These are phyloP conservation scores for Pyrus bretschneideri DNA, from an alignment of 306 rosid genomes.

Conservation along the genomic window DNA sequence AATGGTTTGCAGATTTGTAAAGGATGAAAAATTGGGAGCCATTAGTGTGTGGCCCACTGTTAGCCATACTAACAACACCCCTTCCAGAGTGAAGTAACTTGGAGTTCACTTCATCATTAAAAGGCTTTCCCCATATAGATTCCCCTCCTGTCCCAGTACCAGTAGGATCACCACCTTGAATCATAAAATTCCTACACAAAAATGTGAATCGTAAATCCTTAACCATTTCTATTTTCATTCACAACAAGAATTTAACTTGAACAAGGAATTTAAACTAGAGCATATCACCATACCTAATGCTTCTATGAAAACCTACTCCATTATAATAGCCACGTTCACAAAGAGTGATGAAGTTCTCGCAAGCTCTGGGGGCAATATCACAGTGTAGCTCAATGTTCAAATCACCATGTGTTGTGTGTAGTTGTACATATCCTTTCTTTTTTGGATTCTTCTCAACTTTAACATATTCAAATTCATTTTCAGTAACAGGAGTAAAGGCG, in stretches of 20 bases:
- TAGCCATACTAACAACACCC: conserved; percentile 97
- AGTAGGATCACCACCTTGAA: conserved; percentile 98
- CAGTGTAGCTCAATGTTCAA: conserved; percentile 93
- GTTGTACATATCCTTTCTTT: conserved; percentile 88
- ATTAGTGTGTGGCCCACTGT: conserved; percentile 95
- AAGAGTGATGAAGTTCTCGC: conserved; percentile 91
- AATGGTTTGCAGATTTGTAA: conserved; percentile 88
- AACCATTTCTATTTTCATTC: conserved; percentile 1
- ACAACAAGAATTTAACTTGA: not conserved
- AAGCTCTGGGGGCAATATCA: conserved; percentile 86
- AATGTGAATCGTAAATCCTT: not conserved
- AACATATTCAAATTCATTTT: conserved; percentile 80
- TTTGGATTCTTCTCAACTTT: conserved; percentile 95
- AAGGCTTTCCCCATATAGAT: conserved; percentile 95
- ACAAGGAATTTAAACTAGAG: not conserved
- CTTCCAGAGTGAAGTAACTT: conserved; percentile 90
- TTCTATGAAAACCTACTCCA: conserved; percentile 88
- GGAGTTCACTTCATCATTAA: conserved; percentile 87
- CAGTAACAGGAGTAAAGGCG: conserved; percentile 80
- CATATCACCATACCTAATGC: conserved; percentile 50
- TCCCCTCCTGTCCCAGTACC: conserved; percentile 94
- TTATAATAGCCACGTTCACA: conserved; percentile 91
- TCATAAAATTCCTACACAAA: conserved; percentile 82
- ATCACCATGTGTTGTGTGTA: conserved; percentile 93
- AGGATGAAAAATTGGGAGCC: conserved; percentile 96